Evolutionary conservation across 2,329 filamentous ascomycete species (phyloP), one percentile per base, ranked within the genome.

Genomic region (Monilinia vaccinii-corymbosi): DNA sequence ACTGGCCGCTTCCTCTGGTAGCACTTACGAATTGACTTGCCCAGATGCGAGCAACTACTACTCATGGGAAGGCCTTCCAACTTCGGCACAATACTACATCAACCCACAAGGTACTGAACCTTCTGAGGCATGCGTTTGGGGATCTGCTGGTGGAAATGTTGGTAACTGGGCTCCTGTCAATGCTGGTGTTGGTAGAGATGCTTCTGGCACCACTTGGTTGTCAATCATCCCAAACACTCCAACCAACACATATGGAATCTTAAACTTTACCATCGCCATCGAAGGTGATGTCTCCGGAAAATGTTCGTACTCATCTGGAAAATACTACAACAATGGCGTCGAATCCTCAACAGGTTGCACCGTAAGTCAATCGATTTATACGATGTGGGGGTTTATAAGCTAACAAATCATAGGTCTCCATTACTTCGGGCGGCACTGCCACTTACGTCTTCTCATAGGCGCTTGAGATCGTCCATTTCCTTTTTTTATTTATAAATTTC

Each of bases 31-130:
- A 40, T 76, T 99, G 65, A 90, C 89, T 71, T 93, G 90, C 78
- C 88, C 93, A 50, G 76, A 87, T 65, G 50, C 59, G 10, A 84
- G 86, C 62, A 72, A 73, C 52, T 96, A 93, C 79, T 97, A 91
- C 79, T 75, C 79, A 63, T 96, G 90, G 89, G 67, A 89, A 70
- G 82, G 82, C 68, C 81, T 81, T 73, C 69, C 77, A 55, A 97
- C 94, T 56, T 92, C 90, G 51, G 92, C 92, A 48, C 94, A 97
- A 77, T 97, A 96, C 82, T 99, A 99, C 73, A 82, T 97, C 76
- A 97, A 97, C 82, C 88, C 88, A 69, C 81, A 83, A 68, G 91
- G 91, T 62, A 78, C 88, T 57, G 69, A 75, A 21, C 76, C 84
- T 61, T 73, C 84, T 65, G 75, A 92, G 14, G 89, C 83, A 55